Conservation (phyloP, 1,139 yeast species). For the Taphrina populina region DNA sequence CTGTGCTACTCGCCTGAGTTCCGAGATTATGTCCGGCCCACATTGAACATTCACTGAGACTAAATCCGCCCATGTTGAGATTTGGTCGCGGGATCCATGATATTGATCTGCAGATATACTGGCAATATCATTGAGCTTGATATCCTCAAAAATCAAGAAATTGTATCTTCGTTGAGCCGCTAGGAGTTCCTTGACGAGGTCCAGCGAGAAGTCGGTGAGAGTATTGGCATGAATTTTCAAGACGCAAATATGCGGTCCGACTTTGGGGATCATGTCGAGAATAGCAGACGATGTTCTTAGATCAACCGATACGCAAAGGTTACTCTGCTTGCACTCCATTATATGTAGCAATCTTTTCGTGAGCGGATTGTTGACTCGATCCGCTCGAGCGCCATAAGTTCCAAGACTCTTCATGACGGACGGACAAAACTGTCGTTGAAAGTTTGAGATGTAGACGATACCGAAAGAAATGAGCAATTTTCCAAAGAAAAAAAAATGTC, state of each 20-base stretch:
- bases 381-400: neutral
- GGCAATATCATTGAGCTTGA: slow-evolving; percentile 98
- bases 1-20: slow-evolving; percentile 53
- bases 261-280: slow-evolving; percentile 63
- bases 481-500: too few species aligned
- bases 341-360: slow-evolving; percentile 70
- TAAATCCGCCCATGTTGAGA: slow-evolving; percentile 92
- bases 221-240: slow-evolving; percentile 94
- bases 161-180: slow-evolving; percentile 44
- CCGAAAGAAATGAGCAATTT: too few species aligned
- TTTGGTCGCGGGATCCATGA: slow-evolving; percentile 80
- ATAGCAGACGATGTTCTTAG: slow-evolving; percentile 76
- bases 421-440: too few species aligned
- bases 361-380: slow-evolving; percentile 55
- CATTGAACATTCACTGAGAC: slow-evolving; percentile 97
- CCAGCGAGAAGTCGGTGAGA: slow-evolving; percentile 68
- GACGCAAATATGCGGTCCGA: slow-evolving; percentile 88
- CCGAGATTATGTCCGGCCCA: slow-evolving; percentile 86
- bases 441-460: too few species aligned
- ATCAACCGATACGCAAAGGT: slow-evolving; percentile 93
- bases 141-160: slow-evolving; percentile 86
- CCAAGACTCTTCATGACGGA: too few species aligned
- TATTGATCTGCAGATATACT: slow-evolving; percentile 93
- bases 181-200: neutral
- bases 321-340: slow-evolving; percentile 78